Conservation (phyloP, 1,284 basidiomycete genomes). For the Leccinum ponderosum region DNA sequence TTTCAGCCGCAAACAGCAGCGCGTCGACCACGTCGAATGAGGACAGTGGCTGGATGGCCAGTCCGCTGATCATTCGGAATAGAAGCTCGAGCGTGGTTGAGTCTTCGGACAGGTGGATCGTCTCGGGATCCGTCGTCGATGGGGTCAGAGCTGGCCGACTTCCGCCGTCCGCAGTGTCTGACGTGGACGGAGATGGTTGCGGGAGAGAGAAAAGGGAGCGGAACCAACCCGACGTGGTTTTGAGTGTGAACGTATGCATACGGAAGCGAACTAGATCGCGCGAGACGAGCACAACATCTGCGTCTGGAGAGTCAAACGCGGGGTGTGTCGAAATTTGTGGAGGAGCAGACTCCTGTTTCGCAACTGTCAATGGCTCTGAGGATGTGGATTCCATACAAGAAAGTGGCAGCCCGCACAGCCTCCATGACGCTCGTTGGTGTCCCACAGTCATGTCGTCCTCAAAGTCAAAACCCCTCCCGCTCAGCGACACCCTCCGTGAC, state of each 20-base stretch:
- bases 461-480: slow-evolving; percentile 53
- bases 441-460: slow-evolving; percentile 29
- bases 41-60: slow-evolving; percentile 49
- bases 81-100: slow-evolving; percentile 51
- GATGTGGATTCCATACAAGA: background rate
- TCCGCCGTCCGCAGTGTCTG: slow-evolving; percentile 18
- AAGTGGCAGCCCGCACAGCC: background rate
- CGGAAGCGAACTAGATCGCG: slow-evolving; percentile 44
- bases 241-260: slow-evolving; percentile 55
- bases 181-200: slow-evolving; percentile 22
- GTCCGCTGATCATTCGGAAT: slow-evolving; percentile 54
- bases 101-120: slow-evolving; percentile 59
- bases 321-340: slow-evolving; percentile 38
- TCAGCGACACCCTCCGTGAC: slow-evolving; percentile 66
- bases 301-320: slow-evolving; percentile 47
- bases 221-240: slow-evolving; percentile 60
- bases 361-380: background rate
- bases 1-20: slow-evolving; percentile 60
- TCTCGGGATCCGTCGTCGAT: slow-evolving; percentile 31
- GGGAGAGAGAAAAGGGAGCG: slow-evolving; percentile 60
- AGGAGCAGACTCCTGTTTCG: background rate
- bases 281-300: slow-evolving; percentile 49
- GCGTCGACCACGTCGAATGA: slow-evolving; percentile 54
- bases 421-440: background rate
- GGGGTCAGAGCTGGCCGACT: slow-evolving; percentile 37